Evolutionary conservation across 1,284 basidiomycete genomes (phyloP).

Genomic region (Rhizopogon hawkerae): DNA sequence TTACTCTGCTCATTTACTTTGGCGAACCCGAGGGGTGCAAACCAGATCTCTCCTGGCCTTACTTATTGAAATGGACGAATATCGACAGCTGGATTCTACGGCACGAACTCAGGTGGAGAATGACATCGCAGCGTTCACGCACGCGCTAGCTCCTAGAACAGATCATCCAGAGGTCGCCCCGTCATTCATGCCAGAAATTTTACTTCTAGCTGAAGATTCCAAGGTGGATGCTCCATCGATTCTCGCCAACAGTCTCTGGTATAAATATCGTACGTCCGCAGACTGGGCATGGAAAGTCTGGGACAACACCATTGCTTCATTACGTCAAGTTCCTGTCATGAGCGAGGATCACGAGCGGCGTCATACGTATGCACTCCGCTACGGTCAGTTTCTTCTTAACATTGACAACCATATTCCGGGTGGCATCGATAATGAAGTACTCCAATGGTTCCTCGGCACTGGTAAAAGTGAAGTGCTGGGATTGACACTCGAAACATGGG

Average conservation of each 20-base stretch:
- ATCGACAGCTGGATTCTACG: conserved; percentile 41
- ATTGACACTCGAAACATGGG: conserved; percentile 55
- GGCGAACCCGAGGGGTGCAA: conserved; percentile 55
- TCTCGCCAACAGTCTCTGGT: conserved; percentile 70
- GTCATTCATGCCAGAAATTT: conserved; percentile 55
- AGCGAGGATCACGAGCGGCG: conserved; percentile 39
- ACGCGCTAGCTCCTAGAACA: conserved; percentile 39
- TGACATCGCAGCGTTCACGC: conserved; percentile 51
- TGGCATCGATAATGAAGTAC: conserved; percentile 59
- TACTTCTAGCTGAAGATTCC: conserved; percentile 49
- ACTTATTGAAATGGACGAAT: conserved; percentile 55
- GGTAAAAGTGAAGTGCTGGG: conserved; percentile 54
- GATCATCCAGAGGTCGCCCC: conserved; percentile 47
- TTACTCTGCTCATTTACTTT: conserved; percentile 52
- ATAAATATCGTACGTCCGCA: conserved; percentile 60
- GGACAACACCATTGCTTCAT: conserved; percentile 66
- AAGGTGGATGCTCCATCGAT: conserved; percentile 52
- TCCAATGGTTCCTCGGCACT: conserved; percentile 58
- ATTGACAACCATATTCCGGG: conserved; percentile 66
- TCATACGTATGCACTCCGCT: conserved; percentile 48
- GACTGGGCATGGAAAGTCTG: conserved; percentile 74
- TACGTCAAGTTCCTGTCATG: conserved; percentile 57
- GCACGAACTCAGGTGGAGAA: conserved; percentile 50
- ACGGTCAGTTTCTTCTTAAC: conserved; percentile 59
- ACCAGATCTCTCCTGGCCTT: conserved; percentile 53